Percentiles rank a stretch among this genome's conserved stretches.
phyloP scores from a whole-genome alignment of 2,329 filamentous ascomycete genomes.

The Clarireedia paspali region DNA sequence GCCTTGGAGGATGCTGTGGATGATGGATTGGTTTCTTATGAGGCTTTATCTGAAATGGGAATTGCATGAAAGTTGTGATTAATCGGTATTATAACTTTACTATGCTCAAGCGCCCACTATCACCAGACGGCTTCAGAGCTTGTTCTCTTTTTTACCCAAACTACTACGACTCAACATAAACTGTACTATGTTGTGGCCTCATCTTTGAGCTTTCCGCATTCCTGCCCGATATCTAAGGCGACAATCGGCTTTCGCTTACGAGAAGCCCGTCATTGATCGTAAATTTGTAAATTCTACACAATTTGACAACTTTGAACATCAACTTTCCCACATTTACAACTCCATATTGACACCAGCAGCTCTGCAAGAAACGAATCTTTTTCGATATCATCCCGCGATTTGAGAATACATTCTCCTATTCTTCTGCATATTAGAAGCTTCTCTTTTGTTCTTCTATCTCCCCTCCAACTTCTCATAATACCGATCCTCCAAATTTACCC shows the following conservation, averaged over 20 bases:
- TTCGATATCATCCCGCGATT: not conserved
- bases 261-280: too few species aligned
- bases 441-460: constrained; percentile 14
- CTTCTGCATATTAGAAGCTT: constrained; percentile 1
- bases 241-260: too few species aligned
- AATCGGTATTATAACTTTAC: not conserved
- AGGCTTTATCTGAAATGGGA: constrained; percentile 10
- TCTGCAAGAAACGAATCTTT: constrained; percentile 1
- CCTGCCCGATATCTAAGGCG: too few species aligned
- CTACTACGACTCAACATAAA: too few species aligned
- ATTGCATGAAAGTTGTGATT: constrained; percentile 1
- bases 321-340: too few species aligned
- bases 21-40: constrained; percentile 14
- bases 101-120: too few species aligned
- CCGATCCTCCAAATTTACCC: not conserved
- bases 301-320: too few species aligned
- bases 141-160: too few species aligned
- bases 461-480: constrained; percentile 8
- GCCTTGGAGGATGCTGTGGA: constrained; percentile 17
- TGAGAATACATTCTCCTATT: not conserved
- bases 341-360: not conserved
- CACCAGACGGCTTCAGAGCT: too few species aligned
- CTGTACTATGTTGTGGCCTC: too few species aligned
- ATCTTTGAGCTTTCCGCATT: too few species aligned
- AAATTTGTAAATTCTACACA: too few species aligned